Conservation (phyloP, 768 basidiomycete species). For the Podaxis rugospora region DNA sequence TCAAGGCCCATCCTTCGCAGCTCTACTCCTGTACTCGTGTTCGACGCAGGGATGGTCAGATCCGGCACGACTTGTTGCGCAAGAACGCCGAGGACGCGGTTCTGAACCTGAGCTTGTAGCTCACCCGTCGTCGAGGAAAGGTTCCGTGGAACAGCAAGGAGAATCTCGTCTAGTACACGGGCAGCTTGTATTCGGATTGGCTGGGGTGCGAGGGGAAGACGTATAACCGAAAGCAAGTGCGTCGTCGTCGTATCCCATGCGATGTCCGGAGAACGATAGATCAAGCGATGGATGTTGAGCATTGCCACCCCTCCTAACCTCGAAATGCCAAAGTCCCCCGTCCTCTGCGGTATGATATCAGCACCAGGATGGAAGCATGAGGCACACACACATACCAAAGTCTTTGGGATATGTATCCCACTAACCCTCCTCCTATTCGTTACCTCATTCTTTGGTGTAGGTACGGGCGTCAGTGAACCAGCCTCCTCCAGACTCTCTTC, state of each 20-base stretch:
- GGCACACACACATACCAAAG: slow-evolving; percentile 48
- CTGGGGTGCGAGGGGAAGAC: slow-evolving; percentile 65
- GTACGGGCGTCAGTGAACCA: slow-evolving; percentile 21
- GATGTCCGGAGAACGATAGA: slow-evolving; percentile 75
- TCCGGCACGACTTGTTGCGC: slow-evolving; percentile 69
- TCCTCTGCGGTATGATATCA: slow-evolving; percentile 42
- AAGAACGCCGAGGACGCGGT: slow-evolving; percentile 81
- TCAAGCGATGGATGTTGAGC: slow-evolving; percentile 84
- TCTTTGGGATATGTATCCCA: slow-evolving; percentile 81
- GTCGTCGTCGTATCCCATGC: slow-evolving; percentile 82
- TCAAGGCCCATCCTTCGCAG: slow-evolving; percentile 86
- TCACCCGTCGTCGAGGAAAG: slow-evolving; percentile 50
- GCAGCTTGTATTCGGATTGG: slow-evolving; percentile 87
- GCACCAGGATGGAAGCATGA: neutral
- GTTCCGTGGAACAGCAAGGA: slow-evolving; percentile 74
- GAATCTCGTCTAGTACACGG: slow-evolving; percentile 78
- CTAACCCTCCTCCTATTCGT: slow-evolving; percentile 72
- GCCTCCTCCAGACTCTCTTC: slow-evolving; percentile 38
- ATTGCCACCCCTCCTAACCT: slow-evolving; percentile 77
- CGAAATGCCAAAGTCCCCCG: slow-evolving; percentile 90
- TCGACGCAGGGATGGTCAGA: slow-evolving; percentile 26
- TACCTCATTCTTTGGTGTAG: slow-evolving; percentile 37
- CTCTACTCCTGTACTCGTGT: slow-evolving; percentile 57
- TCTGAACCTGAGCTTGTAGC: slow-evolving; percentile 67
- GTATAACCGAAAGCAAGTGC: slow-evolving; percentile 77